Conservation (phyloP, 2,329 filamentous ascomycete genomes). For the Fusarium dimerum region DNA sequence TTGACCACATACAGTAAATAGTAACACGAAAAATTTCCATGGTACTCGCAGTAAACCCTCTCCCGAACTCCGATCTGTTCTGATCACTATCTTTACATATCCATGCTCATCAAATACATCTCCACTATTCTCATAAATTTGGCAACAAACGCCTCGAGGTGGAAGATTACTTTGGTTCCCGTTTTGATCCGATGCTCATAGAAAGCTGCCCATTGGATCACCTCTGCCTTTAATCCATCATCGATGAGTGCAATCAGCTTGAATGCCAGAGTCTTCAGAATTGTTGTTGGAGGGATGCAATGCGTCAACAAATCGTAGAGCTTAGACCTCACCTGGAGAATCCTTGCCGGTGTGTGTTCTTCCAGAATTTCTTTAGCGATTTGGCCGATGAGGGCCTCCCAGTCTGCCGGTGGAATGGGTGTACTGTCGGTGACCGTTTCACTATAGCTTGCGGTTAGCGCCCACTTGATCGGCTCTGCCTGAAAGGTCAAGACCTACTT, state of each 20-base stretch:
- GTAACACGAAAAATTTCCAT: background rate
- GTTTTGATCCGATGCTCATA: conserved; percentile 94
- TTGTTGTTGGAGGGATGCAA: conserved; percentile 92
- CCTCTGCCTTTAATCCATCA: conserved; percentile 84
- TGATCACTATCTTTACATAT: conserved; percentile 48
- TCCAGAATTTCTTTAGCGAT: conserved; percentile 92
- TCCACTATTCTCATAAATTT: conserved; percentile 98
- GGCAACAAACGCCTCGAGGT: conserved; percentile 95
- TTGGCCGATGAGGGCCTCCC: conserved; percentile 87
- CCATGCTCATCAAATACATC: conserved; percentile 88
- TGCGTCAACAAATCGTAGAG: conserved; percentile 97
- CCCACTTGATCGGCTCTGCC: background rate
- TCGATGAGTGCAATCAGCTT: conserved; percentile 87
- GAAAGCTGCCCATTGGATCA: conserved; percentile 94
- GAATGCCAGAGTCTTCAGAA: conserved; percentile 93
- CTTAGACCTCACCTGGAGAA: conserved; percentile 85
- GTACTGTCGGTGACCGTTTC: conserved; percentile 89
- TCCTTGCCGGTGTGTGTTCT: conserved; percentile 86
- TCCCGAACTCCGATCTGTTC: conserved; percentile 26
- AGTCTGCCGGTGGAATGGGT: conserved; percentile 90
- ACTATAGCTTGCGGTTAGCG: conserved; percentile 50
- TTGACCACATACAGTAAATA: background rate
- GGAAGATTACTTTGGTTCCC: conserved; percentile 95
- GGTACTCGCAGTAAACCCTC: conserved; percentile 15
- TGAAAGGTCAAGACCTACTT: conserved; percentile 63